phyloP scores from a whole-genome alignment of 2,329 filamentous ascomycete genomes.

The Phialophora verrucosa region DNA sequence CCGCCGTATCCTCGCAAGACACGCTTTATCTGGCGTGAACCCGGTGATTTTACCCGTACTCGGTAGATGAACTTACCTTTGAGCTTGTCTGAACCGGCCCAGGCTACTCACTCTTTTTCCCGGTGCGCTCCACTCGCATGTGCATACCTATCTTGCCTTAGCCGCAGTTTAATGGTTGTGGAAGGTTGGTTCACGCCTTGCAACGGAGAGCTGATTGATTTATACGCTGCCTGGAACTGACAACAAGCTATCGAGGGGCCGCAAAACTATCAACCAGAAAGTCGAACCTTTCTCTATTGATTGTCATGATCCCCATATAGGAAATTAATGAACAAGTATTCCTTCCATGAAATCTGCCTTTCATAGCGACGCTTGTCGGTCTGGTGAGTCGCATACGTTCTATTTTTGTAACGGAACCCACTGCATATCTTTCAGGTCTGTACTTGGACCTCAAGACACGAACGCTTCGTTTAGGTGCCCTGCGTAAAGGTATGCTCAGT shows the following conservation, averaged over 20 bases:
- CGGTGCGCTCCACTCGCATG: not conserved
- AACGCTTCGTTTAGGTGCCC: conserved; percentile 4
- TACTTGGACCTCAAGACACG: not conserved
- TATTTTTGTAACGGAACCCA: not conserved
- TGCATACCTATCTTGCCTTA: not conserved
- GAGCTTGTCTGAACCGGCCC: not conserved
- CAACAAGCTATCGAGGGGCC: not conserved
- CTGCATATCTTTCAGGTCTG: not conserved
- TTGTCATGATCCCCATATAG: not conserved
- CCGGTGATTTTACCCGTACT: not conserved
- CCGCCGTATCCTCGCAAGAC: not conserved
- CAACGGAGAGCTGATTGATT: not conserved
- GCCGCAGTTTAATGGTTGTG: not conserved
- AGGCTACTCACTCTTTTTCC: not conserved
- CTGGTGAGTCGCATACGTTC: not conserved
- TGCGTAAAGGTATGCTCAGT: not conserved
- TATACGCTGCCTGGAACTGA: not conserved
- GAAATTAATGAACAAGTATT: not conserved
- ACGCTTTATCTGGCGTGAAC: not conserved
- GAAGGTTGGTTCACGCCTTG: not conserved
- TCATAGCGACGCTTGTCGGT: not conserved
- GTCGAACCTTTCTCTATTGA: not conserved
- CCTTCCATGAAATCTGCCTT: not conserved
- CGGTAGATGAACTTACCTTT: not conserved
- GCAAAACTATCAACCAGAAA: not conserved